Conservation (phyloP, 768 basidiomycete genomes). For the Termitomyces sp. region DNA sequence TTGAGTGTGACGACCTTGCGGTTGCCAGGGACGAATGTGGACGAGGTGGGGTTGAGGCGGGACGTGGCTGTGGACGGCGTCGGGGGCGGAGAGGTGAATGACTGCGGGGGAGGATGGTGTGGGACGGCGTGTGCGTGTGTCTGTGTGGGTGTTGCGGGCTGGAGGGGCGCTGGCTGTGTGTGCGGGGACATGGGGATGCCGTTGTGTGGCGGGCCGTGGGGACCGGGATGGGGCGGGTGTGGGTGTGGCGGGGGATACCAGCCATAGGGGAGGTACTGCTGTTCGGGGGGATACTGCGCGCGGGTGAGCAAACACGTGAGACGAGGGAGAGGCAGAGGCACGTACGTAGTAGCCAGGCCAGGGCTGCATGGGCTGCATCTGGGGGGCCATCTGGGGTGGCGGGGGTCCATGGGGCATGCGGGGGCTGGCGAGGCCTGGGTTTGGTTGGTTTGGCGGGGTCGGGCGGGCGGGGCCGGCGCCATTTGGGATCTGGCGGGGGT, state of each 20-base stretch:
- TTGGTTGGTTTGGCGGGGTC: slow-evolving; percentile 36
- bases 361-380: no score
- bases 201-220: slow-evolving; percentile 42
- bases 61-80: slow-evolving; percentile 54
- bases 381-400: slow-evolving; percentile 19
- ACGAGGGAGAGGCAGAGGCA: slow-evolving; percentile 4
- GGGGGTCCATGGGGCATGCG: slow-evolving; percentile 63
- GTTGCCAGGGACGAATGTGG: slow-evolving; percentile 57
- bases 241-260: slow-evolving; percentile 41
- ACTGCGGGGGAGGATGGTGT: slow-evolving; percentile 48
- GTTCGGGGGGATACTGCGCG: slow-evolving; percentile 15
- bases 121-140: slow-evolving; percentile 57
- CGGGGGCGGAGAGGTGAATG: slow-evolving; percentile 58
- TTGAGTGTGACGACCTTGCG: slow-evolving; percentile 57
- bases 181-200: slow-evolving; percentile 69
- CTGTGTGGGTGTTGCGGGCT: slow-evolving; percentile 67
- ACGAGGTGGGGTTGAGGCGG: slow-evolving; percentile 60
- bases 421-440: slow-evolving; percentile 57
- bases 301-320: no score
- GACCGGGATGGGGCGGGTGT: no score
- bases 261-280: slow-evolving; percentile 35
- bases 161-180: slow-evolving; percentile 48
- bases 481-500: slow-evolving; percentile 57
- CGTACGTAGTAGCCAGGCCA: slow-evolving; percentile 59
- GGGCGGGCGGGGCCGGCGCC: slow-evolving; percentile 54